Percentiles rank a stretch among this genome's conserved stretches.
phyloP scores from a whole-genome alignment of 2,329 filamentous ascomycete species.

The Ambrosiella beaveri region DNA sequence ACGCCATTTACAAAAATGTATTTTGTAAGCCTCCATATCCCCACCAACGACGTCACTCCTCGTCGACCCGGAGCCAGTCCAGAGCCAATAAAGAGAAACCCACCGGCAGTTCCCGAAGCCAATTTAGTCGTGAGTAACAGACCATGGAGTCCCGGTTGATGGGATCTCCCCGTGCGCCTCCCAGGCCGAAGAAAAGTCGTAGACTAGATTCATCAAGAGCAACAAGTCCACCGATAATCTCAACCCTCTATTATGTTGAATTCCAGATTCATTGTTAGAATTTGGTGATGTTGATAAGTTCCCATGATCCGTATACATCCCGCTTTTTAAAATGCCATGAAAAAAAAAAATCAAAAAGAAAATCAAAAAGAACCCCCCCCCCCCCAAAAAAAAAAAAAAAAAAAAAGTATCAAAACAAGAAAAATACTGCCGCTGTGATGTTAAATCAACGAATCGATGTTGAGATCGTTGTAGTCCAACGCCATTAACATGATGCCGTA shows the following conservation, averaged over 20 bases:
- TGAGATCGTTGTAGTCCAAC: conserved; percentile 32
- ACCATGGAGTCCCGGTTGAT: conserved; percentile 15
- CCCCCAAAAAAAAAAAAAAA: conserved; percentile 11
- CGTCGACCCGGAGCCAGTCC: neutral
- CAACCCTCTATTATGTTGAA: conserved; percentile 15
- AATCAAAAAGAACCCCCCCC: conserved; percentile 6
- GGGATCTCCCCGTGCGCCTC: conserved; percentile 14
- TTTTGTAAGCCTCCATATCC: neutral
- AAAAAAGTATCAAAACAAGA: conserved; percentile 11
- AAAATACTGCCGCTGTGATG: conserved; percentile 12
- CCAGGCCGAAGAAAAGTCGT: conserved; percentile 6
- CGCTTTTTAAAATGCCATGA: conserved; percentile 12
- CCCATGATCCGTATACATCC: conserved; percentile 14
- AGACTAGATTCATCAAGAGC: conserved; percentile 4
- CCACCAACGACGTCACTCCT: neutral
- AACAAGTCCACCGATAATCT: neutral
- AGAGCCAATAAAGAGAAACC: neutral
- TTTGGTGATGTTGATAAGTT: conserved; percentile 13
- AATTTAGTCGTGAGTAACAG: conserved; percentile 10
- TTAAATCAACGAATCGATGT: conserved; percentile 26
- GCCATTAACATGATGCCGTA: conserved; percentile 14
- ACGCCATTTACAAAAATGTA: neutral
- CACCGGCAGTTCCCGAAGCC: neutral
- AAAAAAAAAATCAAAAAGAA: conserved; percentile 11
- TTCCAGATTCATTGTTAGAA: conserved; percentile 13